Evolutionary conservation across 108 stramenopile species (phyloP).

Genomic region (Pseudonitzschia pungens): DNA sequence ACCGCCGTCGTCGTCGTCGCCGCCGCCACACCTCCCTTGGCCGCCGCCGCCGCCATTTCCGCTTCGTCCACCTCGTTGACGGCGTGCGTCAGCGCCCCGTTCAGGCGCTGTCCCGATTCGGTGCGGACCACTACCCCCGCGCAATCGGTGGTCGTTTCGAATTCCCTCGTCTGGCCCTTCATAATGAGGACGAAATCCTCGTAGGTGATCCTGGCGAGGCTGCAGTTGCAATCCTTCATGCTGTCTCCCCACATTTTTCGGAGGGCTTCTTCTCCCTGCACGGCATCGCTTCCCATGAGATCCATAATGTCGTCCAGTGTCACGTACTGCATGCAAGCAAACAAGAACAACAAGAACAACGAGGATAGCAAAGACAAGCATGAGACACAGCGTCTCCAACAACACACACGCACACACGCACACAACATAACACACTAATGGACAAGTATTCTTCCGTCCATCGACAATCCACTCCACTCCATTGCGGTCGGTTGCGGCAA

Average conservation of each 20-base stretch:
- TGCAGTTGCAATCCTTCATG: slow-evolving; percentile 55
- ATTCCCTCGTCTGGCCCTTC: slow-evolving; percentile 73
- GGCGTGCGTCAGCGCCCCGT: slow-evolving; percentile 1
- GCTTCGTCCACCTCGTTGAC: slow-evolving; percentile 27
- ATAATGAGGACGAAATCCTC: slow-evolving; percentile 83
- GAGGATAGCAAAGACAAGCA: too few relatives aligned
- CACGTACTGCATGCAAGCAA: slow-evolving; percentile 47
- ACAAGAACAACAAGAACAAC: slow-evolving; percentile 5
- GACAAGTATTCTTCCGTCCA: too few relatives aligned
- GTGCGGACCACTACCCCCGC: background rate
- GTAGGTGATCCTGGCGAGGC: slow-evolving; percentile 42
- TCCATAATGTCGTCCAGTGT: slow-evolving; percentile 87
- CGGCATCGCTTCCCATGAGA: slow-evolving; percentile 72
- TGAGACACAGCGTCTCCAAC: too few relatives aligned
- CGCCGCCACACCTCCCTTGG: too few relatives aligned
- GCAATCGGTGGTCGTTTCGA: slow-evolving; percentile 17
- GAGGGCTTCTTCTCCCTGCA: slow-evolving; percentile 73
- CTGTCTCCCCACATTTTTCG: slow-evolving; percentile 79
- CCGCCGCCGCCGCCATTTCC: background rate
- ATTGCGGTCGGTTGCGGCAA: too few relatives aligned
- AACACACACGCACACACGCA: too few relatives aligned
- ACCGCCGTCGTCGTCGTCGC: too few relatives aligned
- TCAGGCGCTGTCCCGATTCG: background rate
- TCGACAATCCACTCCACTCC: too few relatives aligned
- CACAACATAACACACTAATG: too few relatives aligned